Conservation (phyloP, 2,329 filamentous ascomycete genomes). For the Trichoderma afroharzianum region DNA sequence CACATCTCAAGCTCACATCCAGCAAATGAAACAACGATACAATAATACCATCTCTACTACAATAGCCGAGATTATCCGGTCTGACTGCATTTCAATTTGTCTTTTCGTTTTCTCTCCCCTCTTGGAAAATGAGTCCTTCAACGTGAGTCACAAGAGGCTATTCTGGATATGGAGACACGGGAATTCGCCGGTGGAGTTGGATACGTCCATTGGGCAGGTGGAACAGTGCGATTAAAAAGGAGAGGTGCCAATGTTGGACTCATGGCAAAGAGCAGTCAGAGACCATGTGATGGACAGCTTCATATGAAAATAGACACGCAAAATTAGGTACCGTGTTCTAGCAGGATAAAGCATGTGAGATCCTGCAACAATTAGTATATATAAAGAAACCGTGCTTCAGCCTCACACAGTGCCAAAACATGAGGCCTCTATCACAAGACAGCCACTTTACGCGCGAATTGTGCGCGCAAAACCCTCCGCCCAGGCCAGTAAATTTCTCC, state of each 20-base stretch:
- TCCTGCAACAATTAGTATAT: not conserved
- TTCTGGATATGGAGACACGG: not conserved
- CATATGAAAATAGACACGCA: not conserved
- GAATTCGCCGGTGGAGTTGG: not conserved
- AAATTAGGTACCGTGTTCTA: not conserved
- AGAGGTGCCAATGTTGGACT: not conserved
- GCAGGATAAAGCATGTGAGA: not conserved
- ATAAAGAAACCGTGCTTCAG: not conserved
- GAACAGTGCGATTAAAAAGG: not conserved
- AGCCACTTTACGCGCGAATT: conserved; percentile 15
- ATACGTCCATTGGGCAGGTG: not conserved
- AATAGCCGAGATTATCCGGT: not conserved
- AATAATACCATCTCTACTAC: not conserved
- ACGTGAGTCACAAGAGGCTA: not conserved
- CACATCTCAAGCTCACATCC: not conserved
- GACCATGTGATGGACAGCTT: not conserved
- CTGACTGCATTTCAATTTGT: not conserved
- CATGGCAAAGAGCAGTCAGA: not conserved
- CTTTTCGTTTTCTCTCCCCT: not conserved
- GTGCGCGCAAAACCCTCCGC: not conserved
- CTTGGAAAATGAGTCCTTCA: not conserved
- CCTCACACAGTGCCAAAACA: not conserved
- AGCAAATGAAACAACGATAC: not conserved
- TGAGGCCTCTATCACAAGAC: not conserved
- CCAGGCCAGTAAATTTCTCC: conserved; percentile 16